A percentile compares a stretch with the other conserved stretches of the same genome.
These are phyloP conservation scores for Capronia coronata DNA, from an alignment of 2,329 filamentous ascomycete genomes.

Conservation along the genomic window DNA sequence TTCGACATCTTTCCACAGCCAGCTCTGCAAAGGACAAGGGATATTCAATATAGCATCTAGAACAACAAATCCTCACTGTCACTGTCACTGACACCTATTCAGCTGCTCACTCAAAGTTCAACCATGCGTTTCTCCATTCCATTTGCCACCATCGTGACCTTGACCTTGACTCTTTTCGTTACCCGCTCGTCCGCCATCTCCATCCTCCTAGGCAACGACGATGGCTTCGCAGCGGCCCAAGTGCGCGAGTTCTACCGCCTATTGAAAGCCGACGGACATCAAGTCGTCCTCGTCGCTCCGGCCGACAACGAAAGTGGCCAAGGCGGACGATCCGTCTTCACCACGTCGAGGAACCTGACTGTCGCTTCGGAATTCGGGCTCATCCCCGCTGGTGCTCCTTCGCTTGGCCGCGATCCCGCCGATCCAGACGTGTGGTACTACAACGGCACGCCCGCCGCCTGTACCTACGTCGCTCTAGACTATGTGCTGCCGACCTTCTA, in stretches of 20 bases:
- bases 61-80: too few relatives aligned
- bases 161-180: too few relatives aligned
- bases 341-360: conserved; percentile 39
- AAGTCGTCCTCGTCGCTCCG: conserved; percentile 41
- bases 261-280: conserved; percentile 35
- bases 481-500: conserved; percentile 49
- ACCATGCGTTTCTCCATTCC: conserved; percentile 11
- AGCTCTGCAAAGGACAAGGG: too few relatives aligned
- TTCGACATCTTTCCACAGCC: not conserved
- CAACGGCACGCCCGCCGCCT: conserved; percentile 53
- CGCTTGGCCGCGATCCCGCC: conserved; percentile 46
- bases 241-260: conserved; percentile 39
- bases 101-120: too few relatives aligned
- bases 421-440: conserved; percentile 56
- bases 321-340: conserved; percentile 43
- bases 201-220: conserved; percentile 32
- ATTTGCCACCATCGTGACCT: conserved; percentile 11
- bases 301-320: conserved; percentile 42
- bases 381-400: conserved; percentile 43
- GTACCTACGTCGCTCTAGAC: conserved; percentile 52
- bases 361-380: conserved; percentile 42
- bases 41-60: too few relatives aligned
- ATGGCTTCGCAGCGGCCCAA: conserved; percentile 41
- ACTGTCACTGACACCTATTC: too few relatives aligned
- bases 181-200: conserved; percentile 22